Evolutionary conservation across 257 asterid species (phyloP), one percentile per base, ranked within the genome.

Genomic region (Ophiorrhiza pumila): DNA sequence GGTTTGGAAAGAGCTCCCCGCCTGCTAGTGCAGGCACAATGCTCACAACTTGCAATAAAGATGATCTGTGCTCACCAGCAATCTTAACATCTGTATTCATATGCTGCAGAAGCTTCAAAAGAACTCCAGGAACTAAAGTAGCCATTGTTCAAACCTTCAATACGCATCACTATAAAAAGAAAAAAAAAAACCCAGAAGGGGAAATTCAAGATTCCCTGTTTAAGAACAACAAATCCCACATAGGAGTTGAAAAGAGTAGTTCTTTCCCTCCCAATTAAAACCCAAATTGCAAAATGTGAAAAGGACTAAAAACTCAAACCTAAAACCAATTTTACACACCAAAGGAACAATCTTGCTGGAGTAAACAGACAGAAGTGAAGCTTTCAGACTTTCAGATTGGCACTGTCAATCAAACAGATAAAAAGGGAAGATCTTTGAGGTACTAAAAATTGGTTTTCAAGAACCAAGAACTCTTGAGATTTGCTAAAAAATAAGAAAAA

Each of bases 31-130:
- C 99, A 5, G 99, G 99, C 34, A 95, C 98, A 74, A 95, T 95
- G 82, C 97, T 86, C 57, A 95, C 97, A 23, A 95, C 99, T 74
- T 95, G 99, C 75, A 95, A 64, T 5, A 95, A 80, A 70, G 94
- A 92, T n/a, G 98, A 92, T 64, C 99, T 85, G 83, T 95, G 93
- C 84, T 95, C 99, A 5, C 99, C 99, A 20, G 98, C 97, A 46
- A 95, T 83, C 78, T 91, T 95, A 71, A 95, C 92, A 76, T 90
- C 98, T 64, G 99, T 92, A 66, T 95, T 92, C 98, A 95, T 92
- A 78, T 95, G 99, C 88, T 95, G 99, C 74, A 95, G 91, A 62
- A 95, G 89, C 87, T 95, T 95, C 78, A 95, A 76, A 68, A 95
- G 73, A 69, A 95, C 98, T 53, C 99, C 99, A 10, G 97, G 92